Conservation (phyloP, 2,329 filamentous ascomycete species). For the Diplocarpon mali region DNA sequence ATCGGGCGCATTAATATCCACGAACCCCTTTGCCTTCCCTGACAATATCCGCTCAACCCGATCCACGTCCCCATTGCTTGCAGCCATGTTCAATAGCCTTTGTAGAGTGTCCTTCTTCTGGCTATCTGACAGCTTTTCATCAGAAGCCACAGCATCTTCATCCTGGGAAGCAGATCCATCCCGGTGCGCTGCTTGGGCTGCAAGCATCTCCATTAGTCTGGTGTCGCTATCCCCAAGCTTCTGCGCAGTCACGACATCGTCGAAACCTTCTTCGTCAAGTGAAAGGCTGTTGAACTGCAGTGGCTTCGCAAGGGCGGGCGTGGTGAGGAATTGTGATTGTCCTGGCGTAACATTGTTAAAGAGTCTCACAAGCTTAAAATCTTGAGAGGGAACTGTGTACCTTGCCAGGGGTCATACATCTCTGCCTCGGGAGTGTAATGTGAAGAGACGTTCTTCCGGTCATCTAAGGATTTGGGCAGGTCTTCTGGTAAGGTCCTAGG, state of each 20-base stretch:
- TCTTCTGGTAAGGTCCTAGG: slow-evolving; percentile 61
- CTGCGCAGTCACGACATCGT: slow-evolving; percentile 44
- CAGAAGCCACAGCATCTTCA: slow-evolving; percentile 66
- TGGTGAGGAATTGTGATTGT: slow-evolving; percentile 89
- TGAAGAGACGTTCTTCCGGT: slow-evolving; percentile 59
- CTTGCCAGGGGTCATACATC: slow-evolving; percentile 99
- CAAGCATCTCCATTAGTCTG: slow-evolving; percentile 89
- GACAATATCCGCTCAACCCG: slow-evolving; percentile 66
- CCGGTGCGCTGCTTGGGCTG: slow-evolving; percentile 79
- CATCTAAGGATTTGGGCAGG: slow-evolving; percentile 83
- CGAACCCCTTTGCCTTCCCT: slow-evolving; percentile 61
- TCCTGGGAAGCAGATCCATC: slow-evolving; percentile 63
- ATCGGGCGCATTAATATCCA: slow-evolving; percentile 81
- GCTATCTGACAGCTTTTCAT: slow-evolving; percentile 60
- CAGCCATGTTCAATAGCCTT: slow-evolving; percentile 84
- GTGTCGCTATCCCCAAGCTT: slow-evolving; percentile 68
- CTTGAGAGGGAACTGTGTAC: slow-evolving; percentile 32
- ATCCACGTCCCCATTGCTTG: slow-evolving; percentile 86
- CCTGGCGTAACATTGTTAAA: slow-evolving; percentile 39
- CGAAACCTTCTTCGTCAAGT: slow-evolving; percentile 66
- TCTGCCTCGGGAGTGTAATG: slow-evolving; percentile 70
- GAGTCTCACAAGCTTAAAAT: not conserved
- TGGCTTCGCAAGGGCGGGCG: slow-evolving; percentile 73
- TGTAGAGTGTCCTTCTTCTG: slow-evolving; percentile 79
- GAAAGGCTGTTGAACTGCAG: slow-evolving; percentile 72